Conservation (phyloP, 1,139 yeast species). For the Geotrichum carabidarum region DNA sequence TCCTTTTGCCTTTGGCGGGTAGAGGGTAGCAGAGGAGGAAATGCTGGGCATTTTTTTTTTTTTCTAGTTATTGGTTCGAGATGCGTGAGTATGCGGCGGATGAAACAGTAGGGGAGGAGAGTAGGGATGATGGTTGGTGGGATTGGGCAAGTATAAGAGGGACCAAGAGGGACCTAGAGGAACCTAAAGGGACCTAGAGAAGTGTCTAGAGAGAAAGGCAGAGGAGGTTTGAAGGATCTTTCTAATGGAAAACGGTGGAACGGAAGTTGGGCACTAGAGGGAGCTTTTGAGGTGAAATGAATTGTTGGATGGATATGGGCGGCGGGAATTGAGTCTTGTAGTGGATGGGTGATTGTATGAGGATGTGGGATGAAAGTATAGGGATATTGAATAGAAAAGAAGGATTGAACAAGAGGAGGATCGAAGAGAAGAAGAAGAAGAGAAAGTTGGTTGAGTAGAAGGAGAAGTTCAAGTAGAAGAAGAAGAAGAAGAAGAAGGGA, state of each 20-base stretch:
- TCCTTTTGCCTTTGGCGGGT: not conserved
- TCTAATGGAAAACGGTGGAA: not conserved
- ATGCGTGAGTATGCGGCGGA: not conserved
- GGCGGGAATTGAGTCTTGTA: too few species aligned
- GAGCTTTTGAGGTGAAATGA: not conserved
- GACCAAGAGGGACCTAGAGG: not conserved
- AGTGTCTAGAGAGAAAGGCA: not conserved
- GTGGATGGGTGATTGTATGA: too few species aligned
- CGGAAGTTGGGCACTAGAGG: not conserved
- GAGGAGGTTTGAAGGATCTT: not conserved
- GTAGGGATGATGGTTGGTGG: not conserved
- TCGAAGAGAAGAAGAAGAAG: not conserved
- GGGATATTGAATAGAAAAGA: not conserved
- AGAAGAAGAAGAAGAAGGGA: not conserved
- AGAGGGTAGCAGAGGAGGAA: slow-evolving; percentile 1
- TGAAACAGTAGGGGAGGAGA: not conserved
- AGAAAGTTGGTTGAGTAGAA: not conserved
- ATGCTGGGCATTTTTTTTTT: not conserved
- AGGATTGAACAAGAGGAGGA: not conserved
- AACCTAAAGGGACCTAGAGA: not conserved
- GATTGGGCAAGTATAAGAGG: not conserved
- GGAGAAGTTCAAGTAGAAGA: not conserved
- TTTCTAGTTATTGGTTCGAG: not conserved
- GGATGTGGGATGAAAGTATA: not conserved
- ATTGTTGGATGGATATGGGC: not conserved